phyloP scores from a whole-genome alignment of 2,329 filamentous ascomycete genomes.

The Colletotrichum liaoningense region DNA sequence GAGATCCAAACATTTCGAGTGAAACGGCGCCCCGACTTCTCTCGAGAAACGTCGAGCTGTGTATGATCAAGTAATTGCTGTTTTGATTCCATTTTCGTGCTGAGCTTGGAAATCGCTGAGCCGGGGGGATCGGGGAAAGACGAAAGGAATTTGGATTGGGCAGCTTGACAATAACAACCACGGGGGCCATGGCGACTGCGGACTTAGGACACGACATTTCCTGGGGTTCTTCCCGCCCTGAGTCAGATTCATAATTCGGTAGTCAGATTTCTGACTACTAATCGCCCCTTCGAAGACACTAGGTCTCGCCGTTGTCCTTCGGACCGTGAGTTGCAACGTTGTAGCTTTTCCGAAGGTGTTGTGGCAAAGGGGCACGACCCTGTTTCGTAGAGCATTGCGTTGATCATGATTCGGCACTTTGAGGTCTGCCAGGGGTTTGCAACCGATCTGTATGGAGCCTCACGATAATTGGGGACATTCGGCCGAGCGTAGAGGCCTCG shows the following conservation, averaged over 20 bases:
- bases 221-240: not conserved
- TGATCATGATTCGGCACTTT: constrained; percentile 5
- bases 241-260: not conserved
- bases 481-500: not conserved
- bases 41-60: not conserved
- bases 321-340: not conserved
- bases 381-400: constrained; percentile 1
- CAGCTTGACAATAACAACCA: not conserved
- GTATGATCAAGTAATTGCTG: not conserved
- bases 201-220: not conserved
- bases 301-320: not conserved
- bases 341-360: constrained; percentile 2
- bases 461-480: not conserved
- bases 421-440: not conserved
- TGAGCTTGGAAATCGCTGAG: too few relatives aligned
- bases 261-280: not conserved
- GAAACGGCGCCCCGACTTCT: not conserved
- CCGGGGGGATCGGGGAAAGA: not conserved
- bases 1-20: not conserved
- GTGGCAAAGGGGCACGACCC: not conserved
- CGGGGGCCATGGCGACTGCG: not conserved
- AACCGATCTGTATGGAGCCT: not conserved
- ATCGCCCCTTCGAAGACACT: not conserved
- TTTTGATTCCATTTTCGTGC: constrained; percentile 23
- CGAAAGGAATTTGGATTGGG: not conserved